Conservation (phyloP, 2,329 filamentous ascomycete genomes). For the Stagonosporopsis rhizophila region DNA sequence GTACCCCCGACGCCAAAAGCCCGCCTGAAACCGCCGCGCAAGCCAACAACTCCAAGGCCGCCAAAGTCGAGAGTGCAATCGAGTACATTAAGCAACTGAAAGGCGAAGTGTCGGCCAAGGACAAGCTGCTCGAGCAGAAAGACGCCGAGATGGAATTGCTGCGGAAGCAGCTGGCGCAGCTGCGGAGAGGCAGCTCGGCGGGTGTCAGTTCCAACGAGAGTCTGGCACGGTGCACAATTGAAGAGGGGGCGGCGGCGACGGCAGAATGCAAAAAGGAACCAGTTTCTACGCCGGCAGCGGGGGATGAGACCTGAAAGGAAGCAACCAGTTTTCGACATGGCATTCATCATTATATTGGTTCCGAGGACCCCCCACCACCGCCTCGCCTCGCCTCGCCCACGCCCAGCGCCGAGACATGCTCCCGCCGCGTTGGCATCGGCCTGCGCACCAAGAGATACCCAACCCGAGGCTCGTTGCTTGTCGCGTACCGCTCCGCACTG, state of each 20-base stretch:
- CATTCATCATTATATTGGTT: neutral
- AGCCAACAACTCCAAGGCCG: conserved; percentile 76
- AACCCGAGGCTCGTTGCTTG: too few relatives aligned
- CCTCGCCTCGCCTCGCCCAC: neutral
- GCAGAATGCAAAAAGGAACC: conserved; percentile 10
- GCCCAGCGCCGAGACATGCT: neutral
- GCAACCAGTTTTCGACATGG: neutral
- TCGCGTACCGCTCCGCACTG: neutral
- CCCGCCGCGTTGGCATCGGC: too few relatives aligned
- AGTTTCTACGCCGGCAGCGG: conserved; percentile 5
- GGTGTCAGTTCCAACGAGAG: conserved; percentile 1
- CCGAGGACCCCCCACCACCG: neutral
- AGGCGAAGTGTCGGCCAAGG: conserved; percentile 71
- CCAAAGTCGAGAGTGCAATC: conserved; percentile 96
- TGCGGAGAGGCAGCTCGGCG: conserved; percentile 32
- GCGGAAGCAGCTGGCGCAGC: conserved; percentile 59
- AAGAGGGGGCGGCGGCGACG: too few relatives aligned
- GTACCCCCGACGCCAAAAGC: conserved; percentile 43
- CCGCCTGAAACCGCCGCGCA: conserved; percentile 45
- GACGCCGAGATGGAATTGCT: conserved; percentile 65
- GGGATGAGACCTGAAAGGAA: conserved; percentile 13
- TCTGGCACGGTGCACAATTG: neutral
- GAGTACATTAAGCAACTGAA: conserved; percentile 90
- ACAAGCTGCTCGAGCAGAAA: conserved; percentile 67
- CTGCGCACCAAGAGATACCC: neutral